Base-by-base conservation (phyloP, 495 filamentous ascomycete species). In the Friedmanniomyces simplex region DNA sequence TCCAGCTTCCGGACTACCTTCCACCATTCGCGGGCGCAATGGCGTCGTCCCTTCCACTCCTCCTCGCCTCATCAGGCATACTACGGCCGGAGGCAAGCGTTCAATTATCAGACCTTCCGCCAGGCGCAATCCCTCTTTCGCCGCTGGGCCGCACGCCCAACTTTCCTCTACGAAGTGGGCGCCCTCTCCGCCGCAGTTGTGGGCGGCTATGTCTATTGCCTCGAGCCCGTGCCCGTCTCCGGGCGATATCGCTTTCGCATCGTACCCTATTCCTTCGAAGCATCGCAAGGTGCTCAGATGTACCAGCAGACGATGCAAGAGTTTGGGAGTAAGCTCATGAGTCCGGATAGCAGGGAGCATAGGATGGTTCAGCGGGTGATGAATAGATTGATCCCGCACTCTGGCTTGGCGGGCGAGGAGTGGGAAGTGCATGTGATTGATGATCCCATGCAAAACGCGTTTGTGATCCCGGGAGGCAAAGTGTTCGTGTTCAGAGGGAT, bases 371-470 rank as follows among this genome's bases (percentile, higher is more conserved):
- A 79, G 67, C 72, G 78, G 36, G 86, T 96, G 0, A 73, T 96
- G 72, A 66, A 77, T 54, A 72, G 84, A 45, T 68, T 97, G 60
- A 80, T 95, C 41, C 87, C 87, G 3, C 76, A 79, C 26, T 80
- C 75, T 32, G 83, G 82, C 0, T 71, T 91, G 66, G 69, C 75
- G 22, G 73, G 78, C 58, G 71, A 82, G 26, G 59, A 82, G 8
- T 96, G 91, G 91, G 86, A 90, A 71, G 82, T 95, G 13, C 78
- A 82, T 72, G 89, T 97, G 18, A 91, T 97, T 54, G 75, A 89
- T 13, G 85, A 85, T 52, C 71, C 76, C 24, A 62, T 74, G 68
- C 68, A 67, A 54, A 97, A 97, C 66, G 91, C 91, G 0, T 95
- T 96, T 69, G 91, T 97, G 0, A 75, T 96, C 39, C 91, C 91